Conservation (phyloP, 1,139 yeast species). For the Pichia sp. region DNA sequence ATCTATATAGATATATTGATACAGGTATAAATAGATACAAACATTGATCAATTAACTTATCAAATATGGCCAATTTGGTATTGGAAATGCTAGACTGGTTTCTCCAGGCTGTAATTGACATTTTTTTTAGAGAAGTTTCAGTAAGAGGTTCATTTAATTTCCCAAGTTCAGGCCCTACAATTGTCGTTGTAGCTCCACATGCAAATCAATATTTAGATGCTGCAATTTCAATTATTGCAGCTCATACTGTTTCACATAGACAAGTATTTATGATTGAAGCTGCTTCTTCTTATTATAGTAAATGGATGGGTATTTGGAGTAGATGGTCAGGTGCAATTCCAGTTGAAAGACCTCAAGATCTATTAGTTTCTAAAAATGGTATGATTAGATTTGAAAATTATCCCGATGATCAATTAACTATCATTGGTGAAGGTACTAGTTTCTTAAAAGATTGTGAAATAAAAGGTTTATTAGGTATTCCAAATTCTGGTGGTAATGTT, state of each 20-base stretch:
- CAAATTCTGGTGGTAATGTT: slow-evolving; percentile 53
- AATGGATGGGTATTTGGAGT: slow-evolving; percentile 52
- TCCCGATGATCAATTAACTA: slow-evolving; percentile 32
- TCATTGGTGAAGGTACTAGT: slow-evolving; percentile 41
- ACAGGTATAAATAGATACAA: too few relatives aligned
- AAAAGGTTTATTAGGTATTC: slow-evolving; percentile 60
- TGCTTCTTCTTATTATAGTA: slow-evolving; percentile 49
- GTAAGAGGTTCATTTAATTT: slow-evolving; percentile 63
- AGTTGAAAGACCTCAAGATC: slow-evolving; percentile 69
- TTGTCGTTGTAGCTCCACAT: slow-evolving; percentile 76
- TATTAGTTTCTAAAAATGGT: slow-evolving; percentile 43
- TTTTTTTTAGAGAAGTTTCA: slow-evolving; percentile 63
- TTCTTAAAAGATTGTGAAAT: slow-evolving; percentile 41
- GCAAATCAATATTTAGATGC: slow-evolving; percentile 79
- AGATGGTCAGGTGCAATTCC: slow-evolving; percentile 59
- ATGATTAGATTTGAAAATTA: slow-evolving; percentile 38
- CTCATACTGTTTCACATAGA: slow-evolving; percentile 37
- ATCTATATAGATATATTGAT: too few relatives aligned
- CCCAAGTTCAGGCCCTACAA: slow-evolving; percentile 61
- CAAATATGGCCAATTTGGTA: slow-evolving; percentile 7
- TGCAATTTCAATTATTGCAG: slow-evolving; percentile 52
- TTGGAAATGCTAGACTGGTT: slow-evolving; percentile 33
- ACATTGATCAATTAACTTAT: too few relatives aligned
- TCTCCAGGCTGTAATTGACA: slow-evolving; percentile 31
- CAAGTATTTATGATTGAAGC: slow-evolving; percentile 55